These are phyloP conservation scores for Talaromyces atroroseus DNA, from an alignment of 2,329 filamentous ascomycete species.

Conservation along the genomic window DNA sequence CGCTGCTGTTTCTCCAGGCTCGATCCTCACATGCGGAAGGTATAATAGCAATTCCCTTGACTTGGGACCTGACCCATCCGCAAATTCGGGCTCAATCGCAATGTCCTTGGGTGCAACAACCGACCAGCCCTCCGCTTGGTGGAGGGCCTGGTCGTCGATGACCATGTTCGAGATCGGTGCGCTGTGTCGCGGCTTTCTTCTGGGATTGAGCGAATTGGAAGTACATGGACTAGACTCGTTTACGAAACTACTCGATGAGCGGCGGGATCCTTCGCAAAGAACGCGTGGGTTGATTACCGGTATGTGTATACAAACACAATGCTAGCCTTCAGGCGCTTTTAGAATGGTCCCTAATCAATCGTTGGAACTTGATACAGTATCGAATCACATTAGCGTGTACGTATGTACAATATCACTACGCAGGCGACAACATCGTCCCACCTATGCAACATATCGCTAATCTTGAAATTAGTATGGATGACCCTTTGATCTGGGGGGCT, in stretches of 20 bases:
- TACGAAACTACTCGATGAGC: conserved; percentile 66
- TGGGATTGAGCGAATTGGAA: conserved; percentile 67
- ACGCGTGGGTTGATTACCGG: conserved; percentile 78
- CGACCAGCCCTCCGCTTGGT: conserved; percentile 44
- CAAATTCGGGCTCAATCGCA: neutral
- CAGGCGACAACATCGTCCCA: conserved; percentile 14
- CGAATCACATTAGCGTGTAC: conserved; percentile 85
- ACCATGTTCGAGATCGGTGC: conserved; percentile 69
- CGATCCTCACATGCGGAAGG: neutral
- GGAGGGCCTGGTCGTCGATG: conserved; percentile 67
- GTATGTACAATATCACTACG: conserved; percentile 40
- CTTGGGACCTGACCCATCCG: neutral
- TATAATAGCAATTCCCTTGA: neutral
- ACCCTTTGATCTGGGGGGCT: conserved; percentile 89
- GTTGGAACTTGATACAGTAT: conserved; percentile 51
- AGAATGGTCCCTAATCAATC: neutral
- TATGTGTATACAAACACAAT: conserved; percentile 34
- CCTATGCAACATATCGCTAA: conserved; percentile 21
- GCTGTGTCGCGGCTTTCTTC: conserved; percentile 69
- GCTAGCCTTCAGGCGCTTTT: neutral
- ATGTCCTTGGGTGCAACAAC: conserved; percentile 39
- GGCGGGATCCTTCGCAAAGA: conserved; percentile 60
- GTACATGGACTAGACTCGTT: conserved; percentile 72
- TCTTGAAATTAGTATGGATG: conserved; percentile 65
- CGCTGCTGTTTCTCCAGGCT: conserved; percentile 14